A percentile compares a stretch with the other conserved stretches of the same genome.
Conservation (phyloP, 805 yeast genomes). For the Kodamaea restingae region DNA sequence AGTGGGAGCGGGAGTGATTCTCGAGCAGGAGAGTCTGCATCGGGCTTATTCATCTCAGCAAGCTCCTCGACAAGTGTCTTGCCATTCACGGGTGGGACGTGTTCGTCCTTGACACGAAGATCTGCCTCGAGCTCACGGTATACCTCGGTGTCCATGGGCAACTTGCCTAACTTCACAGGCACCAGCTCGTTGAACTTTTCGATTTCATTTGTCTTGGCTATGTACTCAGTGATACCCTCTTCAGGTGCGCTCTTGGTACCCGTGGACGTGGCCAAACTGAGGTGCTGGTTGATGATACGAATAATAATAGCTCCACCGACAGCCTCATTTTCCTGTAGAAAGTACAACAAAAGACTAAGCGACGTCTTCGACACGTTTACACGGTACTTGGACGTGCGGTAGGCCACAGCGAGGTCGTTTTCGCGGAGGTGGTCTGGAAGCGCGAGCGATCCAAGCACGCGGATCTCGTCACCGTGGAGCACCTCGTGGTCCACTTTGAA, state of each 20-base stretch:
- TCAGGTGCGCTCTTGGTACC: slow-evolving; percentile 33
- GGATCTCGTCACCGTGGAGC: slow-evolving; percentile 74
- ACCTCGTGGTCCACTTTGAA: slow-evolving; percentile 70
- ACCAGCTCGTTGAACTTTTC: slow-evolving; percentile 65
- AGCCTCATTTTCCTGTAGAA: slow-evolving; percentile 86
- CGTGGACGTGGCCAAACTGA: slow-evolving; percentile 47
- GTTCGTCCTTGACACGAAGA: slow-evolving; percentile 71
- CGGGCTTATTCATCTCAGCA: slow-evolving; percentile 52
- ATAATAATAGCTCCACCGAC: slow-evolving; percentile 88
- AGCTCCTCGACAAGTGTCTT: slow-evolving; percentile 63
- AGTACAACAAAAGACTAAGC: slow-evolving; percentile 76
- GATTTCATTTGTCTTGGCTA: slow-evolving; percentile 42
- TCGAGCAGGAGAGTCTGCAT: slow-evolving; percentile 62
- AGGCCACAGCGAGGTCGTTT: slow-evolving; percentile 75
- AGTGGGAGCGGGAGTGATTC: slow-evolving; percentile 84
- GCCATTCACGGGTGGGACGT: slow-evolving; percentile 28
- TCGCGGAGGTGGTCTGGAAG: slow-evolving; percentile 78
- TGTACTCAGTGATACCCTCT: slow-evolving; percentile 50
- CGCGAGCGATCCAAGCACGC: slow-evolving; percentile 66
- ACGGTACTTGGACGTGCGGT: slow-evolving; percentile 67
- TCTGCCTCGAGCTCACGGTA: slow-evolving; percentile 81
- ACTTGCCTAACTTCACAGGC: slow-evolving; percentile 67
- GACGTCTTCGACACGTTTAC: slow-evolving; percentile 79
- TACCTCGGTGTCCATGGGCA: slow-evolving; percentile 85
- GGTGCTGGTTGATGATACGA: slow-evolving; percentile 78